phyloP scores from a whole-genome alignment of 2,329 filamentous ascomycete genomes.

The Epichloe sp. region DNA sequence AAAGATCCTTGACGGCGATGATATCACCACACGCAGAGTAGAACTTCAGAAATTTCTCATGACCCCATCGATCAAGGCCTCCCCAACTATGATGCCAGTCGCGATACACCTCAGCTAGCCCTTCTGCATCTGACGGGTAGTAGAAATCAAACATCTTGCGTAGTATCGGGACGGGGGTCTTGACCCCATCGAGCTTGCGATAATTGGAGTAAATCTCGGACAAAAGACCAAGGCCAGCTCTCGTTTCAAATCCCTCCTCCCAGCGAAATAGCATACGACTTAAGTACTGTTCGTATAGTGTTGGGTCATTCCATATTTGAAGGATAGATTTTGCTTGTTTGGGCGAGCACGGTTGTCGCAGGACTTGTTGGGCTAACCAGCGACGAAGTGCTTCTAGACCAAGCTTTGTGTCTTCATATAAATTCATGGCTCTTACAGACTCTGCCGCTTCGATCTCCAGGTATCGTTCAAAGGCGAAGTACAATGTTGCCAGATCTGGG shows the following conservation, averaged over 20 bases:
- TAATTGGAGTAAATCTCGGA: constrained; percentile 32
- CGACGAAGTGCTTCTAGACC: constrained; percentile 17
- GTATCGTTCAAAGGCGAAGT: constrained; percentile 22
- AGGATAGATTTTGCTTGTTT: constrained; percentile 26
- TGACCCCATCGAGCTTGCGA: constrained; percentile 25
- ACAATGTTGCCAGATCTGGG: constrained; percentile 17
- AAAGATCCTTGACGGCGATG: constrained; percentile 30
- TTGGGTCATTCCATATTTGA: constrained; percentile 22
- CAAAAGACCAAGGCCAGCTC: constrained; percentile 19
- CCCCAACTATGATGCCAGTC: constrained; percentile 34
- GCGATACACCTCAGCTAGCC: constrained; percentile 31
- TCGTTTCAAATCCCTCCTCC: constrained; percentile 16
- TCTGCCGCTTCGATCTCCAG: constrained; percentile 15
- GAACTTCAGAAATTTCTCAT: constrained; percentile 34
- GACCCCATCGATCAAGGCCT: constrained; percentile 30
- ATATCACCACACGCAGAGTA: constrained; percentile 36
- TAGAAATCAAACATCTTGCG: constrained; percentile 32
- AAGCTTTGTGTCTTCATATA: constrained; percentile 9
- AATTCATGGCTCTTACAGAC: constrained; percentile 12
- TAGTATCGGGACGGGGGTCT: constrained; percentile 26
- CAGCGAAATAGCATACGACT: constrained; percentile 17
- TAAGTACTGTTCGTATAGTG: constrained; percentile 33
- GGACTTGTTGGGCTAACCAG: constrained; percentile 18
- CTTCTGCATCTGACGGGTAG: constrained; percentile 23
- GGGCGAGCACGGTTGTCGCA: constrained; percentile 21